A percentile compares a stretch with the other conserved stretches of the same genome.
Conservation (phyloP, 371 early-diverging fungal genomes). For the Umbelopsis sp. region DNA sequence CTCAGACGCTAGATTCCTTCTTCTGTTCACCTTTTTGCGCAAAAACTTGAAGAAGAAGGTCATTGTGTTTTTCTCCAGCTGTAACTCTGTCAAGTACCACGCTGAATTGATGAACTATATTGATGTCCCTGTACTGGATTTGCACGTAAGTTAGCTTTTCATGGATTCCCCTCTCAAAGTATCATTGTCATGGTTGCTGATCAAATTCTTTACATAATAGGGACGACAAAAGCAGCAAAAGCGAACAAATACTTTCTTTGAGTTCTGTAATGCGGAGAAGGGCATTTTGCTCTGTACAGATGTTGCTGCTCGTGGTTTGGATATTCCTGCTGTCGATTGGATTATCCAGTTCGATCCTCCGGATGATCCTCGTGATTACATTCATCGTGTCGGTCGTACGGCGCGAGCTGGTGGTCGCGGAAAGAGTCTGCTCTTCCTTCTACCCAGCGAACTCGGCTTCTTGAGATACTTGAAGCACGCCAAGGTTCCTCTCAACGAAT, state of each 20-base stretch:
- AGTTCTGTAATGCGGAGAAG: slow-evolving; percentile 89
- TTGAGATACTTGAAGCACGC: slow-evolving; percentile 96
- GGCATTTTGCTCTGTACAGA: slow-evolving; percentile 97
- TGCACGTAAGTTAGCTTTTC: slow-evolving; percentile 70
- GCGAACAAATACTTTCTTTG: slow-evolving; percentile 95
- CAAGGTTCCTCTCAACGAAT: slow-evolving; percentile 97
- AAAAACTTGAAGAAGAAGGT: slow-evolving; percentile 94
- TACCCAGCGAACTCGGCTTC: slow-evolving; percentile 95
- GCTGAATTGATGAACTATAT: slow-evolving; percentile 96
- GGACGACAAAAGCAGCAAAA: slow-evolving; percentile 96
- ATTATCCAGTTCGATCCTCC: slow-evolving; percentile 99
- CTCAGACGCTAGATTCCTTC: slow-evolving; percentile 86
- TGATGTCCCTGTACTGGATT: slow-evolving; percentile 94
- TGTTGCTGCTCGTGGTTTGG: slow-evolving; percentile 98
- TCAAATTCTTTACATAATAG: slow-evolving; percentile 32
- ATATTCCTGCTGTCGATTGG: slow-evolving; percentile 98
- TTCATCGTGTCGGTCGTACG: slow-evolving; percentile 98
- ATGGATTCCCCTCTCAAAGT: neutral
- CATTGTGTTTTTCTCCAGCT: slow-evolving; percentile 96
- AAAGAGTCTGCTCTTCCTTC: slow-evolving; percentile 91
- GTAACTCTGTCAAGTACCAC: slow-evolving; percentile 95
- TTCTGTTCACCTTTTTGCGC: slow-evolving; percentile 93
- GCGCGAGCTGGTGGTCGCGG: slow-evolving; percentile 95
- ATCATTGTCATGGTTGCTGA: slow-evolving; percentile 1
- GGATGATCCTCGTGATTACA: slow-evolving; percentile 97